Base-by-base conservation (phyloP, 2,329 filamentous ascomycete genomes). In the Talaromyces atroroseus region DNA sequence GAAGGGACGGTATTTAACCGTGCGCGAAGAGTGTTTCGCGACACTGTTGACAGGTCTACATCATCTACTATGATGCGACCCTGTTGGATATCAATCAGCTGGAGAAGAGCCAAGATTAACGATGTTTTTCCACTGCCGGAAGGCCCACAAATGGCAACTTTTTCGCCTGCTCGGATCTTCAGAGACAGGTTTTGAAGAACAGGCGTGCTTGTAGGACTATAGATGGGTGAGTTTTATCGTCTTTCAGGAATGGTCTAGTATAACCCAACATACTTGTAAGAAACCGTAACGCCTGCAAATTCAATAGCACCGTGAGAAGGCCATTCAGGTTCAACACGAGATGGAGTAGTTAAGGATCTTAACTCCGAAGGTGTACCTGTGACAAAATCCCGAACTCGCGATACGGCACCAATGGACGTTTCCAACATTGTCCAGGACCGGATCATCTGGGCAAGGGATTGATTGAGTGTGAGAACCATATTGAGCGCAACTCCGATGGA, bases 381-480 rank as follows among this genome's bases (percentile, higher is more conserved):
- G 0, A 72, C 73, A 60, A 83, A 83, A n/a, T 74, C 72, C 63
- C 78, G 80, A 57, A 84, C 74, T 21, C 82, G 74, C 3, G 77
- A 71, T 3, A 85, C 75, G 7, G 81, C 81, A 6, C 82, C 82
- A 46, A 85, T 76, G 36, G 77, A 76, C 0, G 80, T 84, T 60
- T 85, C 82, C 11, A 85, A 68, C 47, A 74, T 74, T 0, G 82
- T 84, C 80, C 81, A 85, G 51, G 73, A 76, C 23, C 72, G 71
- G 8, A 82, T 72, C 16, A 81, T 65, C 6, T 76, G 65, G 52
- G 78, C 78, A 57, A 83, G 71, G 52, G 71, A 75, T 46, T 77
- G 72, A 47, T 77, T 81, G 65, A 84, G 80, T 24, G 74, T 66
- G n/a, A 83, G 75, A 38, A 82, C 72, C 54, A 80, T 80, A 18